phyloP scores from a whole-genome alignment of 2,329 filamentous ascomycete species.

The Phyllosticta citrichinensis region DNA sequence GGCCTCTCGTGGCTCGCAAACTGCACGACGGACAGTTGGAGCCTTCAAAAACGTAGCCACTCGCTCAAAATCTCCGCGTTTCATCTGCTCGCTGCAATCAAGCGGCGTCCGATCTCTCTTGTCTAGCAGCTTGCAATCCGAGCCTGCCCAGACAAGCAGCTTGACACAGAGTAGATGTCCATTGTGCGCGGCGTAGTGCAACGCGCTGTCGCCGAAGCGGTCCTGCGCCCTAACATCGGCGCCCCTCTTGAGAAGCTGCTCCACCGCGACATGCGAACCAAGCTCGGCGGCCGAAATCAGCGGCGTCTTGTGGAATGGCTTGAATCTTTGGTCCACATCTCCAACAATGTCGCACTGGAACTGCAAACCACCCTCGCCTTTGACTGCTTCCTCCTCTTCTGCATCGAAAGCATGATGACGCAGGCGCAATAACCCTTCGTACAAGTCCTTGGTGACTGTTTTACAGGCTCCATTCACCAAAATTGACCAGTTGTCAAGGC shows the following conservation, averaged over 20 bases:
- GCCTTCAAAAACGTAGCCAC: not conserved
- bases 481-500: not conserved
- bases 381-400: no score
- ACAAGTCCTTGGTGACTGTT: slow-evolving; percentile 2
- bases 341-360: no score
- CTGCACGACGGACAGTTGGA: no score
- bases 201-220: not conserved
- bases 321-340: not conserved
- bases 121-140: not conserved
- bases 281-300: not conserved
- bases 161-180: not conserved
- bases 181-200: slow-evolving; percentile 1
- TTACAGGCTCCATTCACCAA: not conserved
- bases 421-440: slow-evolving; percentile 3
- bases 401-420: not conserved
- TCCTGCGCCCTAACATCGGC: slow-evolving; percentile 1
- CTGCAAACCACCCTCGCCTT: not conserved
- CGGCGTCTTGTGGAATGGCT: not conserved
- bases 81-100: not conserved
- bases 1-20: no score
- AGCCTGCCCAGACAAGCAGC: not conserved
- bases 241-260: not conserved
- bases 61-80: not conserved
- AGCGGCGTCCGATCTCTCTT: not conserved
- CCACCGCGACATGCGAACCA: not conserved